These are phyloP conservation scores for Pseudonitzschia pungens DNA, from an alignment of 108 stramenopile genomes.

Conservation along the genomic window DNA sequence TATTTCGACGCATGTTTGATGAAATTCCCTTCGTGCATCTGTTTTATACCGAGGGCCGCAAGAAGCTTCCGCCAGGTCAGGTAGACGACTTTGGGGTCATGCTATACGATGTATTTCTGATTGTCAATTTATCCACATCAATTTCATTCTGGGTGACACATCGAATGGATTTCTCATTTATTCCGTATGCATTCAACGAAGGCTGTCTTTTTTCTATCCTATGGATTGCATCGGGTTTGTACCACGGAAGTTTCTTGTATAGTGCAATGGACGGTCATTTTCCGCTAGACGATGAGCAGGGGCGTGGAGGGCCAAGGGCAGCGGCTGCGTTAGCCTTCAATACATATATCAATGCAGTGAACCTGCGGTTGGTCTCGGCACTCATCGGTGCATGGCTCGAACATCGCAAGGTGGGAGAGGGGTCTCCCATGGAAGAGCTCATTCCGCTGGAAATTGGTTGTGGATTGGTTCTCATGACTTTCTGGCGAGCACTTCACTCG, in stretches of 20 bases:
- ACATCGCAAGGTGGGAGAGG: slow-evolving; percentile 53
- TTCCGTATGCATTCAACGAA: slow-evolving; percentile 51
- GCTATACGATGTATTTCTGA: slow-evolving; percentile 60
- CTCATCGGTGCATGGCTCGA: slow-evolving; percentile 41
- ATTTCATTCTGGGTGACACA: slow-evolving; percentile 73
- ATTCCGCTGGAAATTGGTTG: slow-evolving; percentile 63
- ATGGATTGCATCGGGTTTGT: slow-evolving; percentile 62
- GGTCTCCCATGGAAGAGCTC: slow-evolving; percentile 44
- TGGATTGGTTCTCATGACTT: slow-evolving; percentile 60
- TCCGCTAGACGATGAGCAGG: slow-evolving; percentile 34
- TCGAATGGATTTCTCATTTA: slow-evolving; percentile 45
- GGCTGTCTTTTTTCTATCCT: slow-evolving; percentile 54
- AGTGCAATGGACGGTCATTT: slow-evolving; percentile 69
- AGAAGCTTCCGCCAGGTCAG: slow-evolving; percentile 51
- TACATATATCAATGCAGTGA: slow-evolving; percentile 51
- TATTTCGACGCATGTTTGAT: slow-evolving; percentile 16
- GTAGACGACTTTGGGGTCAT: slow-evolving; percentile 58
- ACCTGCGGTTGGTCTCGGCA: slow-evolving; percentile 52
- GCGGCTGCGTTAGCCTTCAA: slow-evolving; percentile 53
- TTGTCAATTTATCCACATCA: slow-evolving; percentile 55
- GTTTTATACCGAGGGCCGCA: slow-evolving; percentile 12
- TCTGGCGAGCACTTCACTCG: slow-evolving; percentile 61
- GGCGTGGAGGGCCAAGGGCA: slow-evolving; percentile 51
- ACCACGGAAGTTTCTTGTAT: slow-evolving; percentile 57
- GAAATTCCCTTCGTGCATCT: slow-evolving; percentile 27